Conservation (phyloP, 2,329 filamentous ascomycete genomes). For the Teratosphaeria nubilosa region DNA sequence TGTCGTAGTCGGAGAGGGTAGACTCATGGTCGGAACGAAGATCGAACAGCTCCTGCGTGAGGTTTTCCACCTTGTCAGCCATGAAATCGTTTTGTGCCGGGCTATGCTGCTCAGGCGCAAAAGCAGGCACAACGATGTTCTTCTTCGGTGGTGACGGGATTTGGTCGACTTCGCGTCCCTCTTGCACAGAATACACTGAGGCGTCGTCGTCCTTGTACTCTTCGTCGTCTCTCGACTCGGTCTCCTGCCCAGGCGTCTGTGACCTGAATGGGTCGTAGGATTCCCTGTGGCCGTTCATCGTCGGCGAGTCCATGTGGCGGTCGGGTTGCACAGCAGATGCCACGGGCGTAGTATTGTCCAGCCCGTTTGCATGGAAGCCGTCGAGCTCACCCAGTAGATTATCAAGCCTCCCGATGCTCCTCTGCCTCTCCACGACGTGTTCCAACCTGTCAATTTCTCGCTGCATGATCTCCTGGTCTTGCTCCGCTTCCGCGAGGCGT, state of each 20-base stretch:
- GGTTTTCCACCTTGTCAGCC: slow-evolving; percentile 81
- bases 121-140: slow-evolving; percentile 26
- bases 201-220: slow-evolving; percentile 11
- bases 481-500: slow-evolving; percentile 86
- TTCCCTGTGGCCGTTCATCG: slow-evolving; percentile 14
- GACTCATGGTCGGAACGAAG: slow-evolving; percentile 83
- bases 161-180: neutral
- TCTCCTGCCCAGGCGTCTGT: slow-evolving; percentile 1
- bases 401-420: slow-evolving; percentile 89
- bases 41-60: slow-evolving; percentile 85
- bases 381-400: slow-evolving; percentile 87
- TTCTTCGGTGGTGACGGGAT: neutral
- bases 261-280: slow-evolving; percentile 19
- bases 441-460: slow-evolving; percentile 90
- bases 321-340: neutral
- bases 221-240: slow-evolving; percentile 5
- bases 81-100: slow-evolving; percentile 77
- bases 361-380: slow-evolving; percentile 7
- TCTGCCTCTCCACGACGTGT: slow-evolving; percentile 88
- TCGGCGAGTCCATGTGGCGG: neutral
- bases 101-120: slow-evolving; percentile 38
- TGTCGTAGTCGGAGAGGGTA: slow-evolving; percentile 69
- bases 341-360: slow-evolving; percentile 26
- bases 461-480: slow-evolving; percentile 94
- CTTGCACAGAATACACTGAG: neutral